These are phyloP conservation scores for Penicillium frequentans DNA, from an alignment of 2,329 filamentous ascomycete genomes.

Conservation along the genomic window DNA sequence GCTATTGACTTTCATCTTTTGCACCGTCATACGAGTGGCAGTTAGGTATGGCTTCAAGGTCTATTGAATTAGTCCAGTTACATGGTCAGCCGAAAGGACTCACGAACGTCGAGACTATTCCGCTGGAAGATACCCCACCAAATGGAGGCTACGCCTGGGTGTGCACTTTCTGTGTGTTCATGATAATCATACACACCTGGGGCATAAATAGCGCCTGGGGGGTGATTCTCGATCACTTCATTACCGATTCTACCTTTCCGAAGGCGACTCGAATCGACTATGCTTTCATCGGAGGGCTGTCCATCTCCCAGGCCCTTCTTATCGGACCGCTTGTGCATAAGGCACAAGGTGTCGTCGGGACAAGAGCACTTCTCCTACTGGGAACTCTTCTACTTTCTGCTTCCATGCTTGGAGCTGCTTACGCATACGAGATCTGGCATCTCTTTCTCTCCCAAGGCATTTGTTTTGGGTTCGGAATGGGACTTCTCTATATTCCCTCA, in stretches of 20 bases:
- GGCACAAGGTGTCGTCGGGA: conserved; percentile 24
- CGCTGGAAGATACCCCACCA: neutral
- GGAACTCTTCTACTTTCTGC: conserved; percentile 35
- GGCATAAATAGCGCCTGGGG: conserved; percentile 30
- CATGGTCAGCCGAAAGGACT: neutral
- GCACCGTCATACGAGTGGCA: neutral
- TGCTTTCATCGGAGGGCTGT: conserved; percentile 33
- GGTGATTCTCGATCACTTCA: conserved; percentile 46
- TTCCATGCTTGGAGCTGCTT: conserved; percentile 40
- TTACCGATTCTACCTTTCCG: conserved; percentile 30
- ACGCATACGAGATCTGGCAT: conserved; percentile 40
- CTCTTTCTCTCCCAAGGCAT: conserved; percentile 44
- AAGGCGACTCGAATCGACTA: conserved; percentile 27
- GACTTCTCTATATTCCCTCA: conserved; percentile 42
- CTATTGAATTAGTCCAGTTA: neutral
- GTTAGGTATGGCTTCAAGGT: neutral
- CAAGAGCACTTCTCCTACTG: conserved; percentile 26
- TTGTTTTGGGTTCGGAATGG: conserved; percentile 42
- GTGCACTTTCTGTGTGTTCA: neutral
- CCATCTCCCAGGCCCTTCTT: conserved; percentile 26
- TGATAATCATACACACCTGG: conserved; percentile 4
- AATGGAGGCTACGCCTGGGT: conserved; percentile 4
- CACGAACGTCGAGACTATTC: neutral
- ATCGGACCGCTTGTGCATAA: conserved; percentile 22
- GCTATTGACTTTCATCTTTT: neutral